Base-by-base conservation (phyloP, 768 basidiomycete species). In the Amanita brunnescens region DNA sequence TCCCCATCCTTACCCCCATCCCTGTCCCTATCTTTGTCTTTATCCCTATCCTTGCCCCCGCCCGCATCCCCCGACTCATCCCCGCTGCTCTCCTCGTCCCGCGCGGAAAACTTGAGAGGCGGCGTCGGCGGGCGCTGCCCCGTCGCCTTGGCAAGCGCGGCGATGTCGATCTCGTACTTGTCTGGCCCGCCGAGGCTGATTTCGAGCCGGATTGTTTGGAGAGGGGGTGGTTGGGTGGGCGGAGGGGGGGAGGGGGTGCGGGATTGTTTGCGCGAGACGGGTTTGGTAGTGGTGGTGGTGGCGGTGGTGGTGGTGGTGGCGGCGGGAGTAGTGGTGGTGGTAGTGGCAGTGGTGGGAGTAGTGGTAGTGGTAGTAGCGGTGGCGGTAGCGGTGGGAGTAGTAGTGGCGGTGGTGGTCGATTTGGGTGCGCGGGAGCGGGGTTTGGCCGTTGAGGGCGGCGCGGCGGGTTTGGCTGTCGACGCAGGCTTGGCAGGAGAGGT, bases 141-240 rank as follows among this genome's bases (percentile, higher is more conserved):
- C 1, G 81, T 78, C 7, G 72, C 76, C 56, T 81, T 80, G 24
- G 85, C 75, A 29, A 79, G 67, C 18, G 64, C 57, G 6, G 75
- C 58, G 52, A 89, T 76, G 58, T 89, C 80, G 41, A 89, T 80
- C 51, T 85, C 84, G 63, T 89, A 90, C 57, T 83, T 81, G 1
- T 77, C 74, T 1, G 84, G 85, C 0, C 87, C 87, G 3, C 85
- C 87, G 2, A 91, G 76, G 7, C 43, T 64, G 59, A 91, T 87
- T 2, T 83, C 72, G 20, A 90, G 74, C 3, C 87, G 74, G 43
- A 90, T 74, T 1, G 87, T 90, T 48, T 74, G 69, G 14, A 81
- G 64, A 0, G 76, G 80, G 4, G 75, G 75, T 1, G 42, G 47
- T 21, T 9, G 39, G 14, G 20, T 8, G 33, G 45, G 45, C 9